Conservation (phyloP, 306 rosid species). For the Styphnolobium japonicum region DNA sequence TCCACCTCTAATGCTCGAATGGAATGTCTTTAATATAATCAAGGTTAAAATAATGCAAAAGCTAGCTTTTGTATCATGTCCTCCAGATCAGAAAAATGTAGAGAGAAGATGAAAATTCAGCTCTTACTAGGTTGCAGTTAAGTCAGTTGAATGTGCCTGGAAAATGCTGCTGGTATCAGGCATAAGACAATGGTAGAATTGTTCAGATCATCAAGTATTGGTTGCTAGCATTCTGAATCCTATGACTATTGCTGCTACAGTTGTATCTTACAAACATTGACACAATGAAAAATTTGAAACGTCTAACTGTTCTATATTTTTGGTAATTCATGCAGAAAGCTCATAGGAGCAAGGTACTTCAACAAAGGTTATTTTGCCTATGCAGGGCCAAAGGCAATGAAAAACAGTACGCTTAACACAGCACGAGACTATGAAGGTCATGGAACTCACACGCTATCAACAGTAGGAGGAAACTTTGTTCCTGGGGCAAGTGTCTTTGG, state of each 20-base stretch:
- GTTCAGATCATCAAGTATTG: too few species aligned
- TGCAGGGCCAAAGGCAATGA: neutral
- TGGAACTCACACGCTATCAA: slow-evolving; percentile 82
- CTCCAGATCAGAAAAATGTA: too few species aligned
- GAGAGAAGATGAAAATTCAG: too few species aligned
- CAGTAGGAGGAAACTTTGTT: slow-evolving; percentile 65
- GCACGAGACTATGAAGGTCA: slow-evolving; percentile 59
- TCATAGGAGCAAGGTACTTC: slow-evolving; percentile 81
- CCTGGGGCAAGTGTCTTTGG: slow-evolving; percentile 50
- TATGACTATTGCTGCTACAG: neutral
- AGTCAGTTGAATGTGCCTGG: too few species aligned
- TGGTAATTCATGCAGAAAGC: slow-evolving; percentile 46
- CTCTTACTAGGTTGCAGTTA: too few species aligned
- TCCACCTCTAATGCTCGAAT: neutral
- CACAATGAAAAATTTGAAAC: neutral
- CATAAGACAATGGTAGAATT: too few species aligned
- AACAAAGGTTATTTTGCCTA: slow-evolving; percentile 44
- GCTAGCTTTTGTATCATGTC: too few species aligned
- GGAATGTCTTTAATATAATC: neutral
- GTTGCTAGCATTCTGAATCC: too few species aligned
- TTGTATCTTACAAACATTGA: neutral
- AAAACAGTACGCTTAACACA: neutral
- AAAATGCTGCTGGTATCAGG: too few species aligned
- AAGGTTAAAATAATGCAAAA: neutral
- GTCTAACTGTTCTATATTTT: neutral